Conservation (phyloP, 352 stramenopile species). For the Thraustotheca clavata region DNA sequence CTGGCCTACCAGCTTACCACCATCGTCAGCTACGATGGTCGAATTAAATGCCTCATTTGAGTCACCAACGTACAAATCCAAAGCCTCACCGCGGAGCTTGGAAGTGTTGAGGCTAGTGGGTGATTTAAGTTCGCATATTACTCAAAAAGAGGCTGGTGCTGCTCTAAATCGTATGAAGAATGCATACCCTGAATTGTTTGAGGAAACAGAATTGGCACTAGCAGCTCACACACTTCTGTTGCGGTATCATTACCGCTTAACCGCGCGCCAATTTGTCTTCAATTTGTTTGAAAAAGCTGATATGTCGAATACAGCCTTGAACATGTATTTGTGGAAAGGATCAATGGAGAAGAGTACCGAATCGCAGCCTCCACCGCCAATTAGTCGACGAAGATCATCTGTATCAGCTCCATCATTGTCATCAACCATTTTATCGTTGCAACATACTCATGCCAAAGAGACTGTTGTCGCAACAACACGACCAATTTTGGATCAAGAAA, state of each 20-base stretch:
- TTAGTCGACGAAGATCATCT: constrained; percentile 63
- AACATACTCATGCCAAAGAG: constrained; percentile 48
- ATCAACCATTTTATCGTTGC: constrained; percentile 71
- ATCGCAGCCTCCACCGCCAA: constrained; percentile 38
- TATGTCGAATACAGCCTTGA: constrained; percentile 55
- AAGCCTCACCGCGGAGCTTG: constrained; percentile 63
- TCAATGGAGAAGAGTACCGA: constrained; percentile 27
- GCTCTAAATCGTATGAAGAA: constrained; percentile 75
- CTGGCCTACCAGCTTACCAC: constrained; percentile 40
- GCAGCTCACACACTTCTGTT: constrained; percentile 76
- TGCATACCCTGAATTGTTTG: constrained; percentile 64
- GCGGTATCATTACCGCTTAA: constrained; percentile 80
- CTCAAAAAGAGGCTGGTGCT: constrained; percentile 80
- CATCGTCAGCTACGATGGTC: constrained; percentile 21
- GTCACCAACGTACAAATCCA: constrained; percentile 53
- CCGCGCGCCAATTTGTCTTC: constrained; percentile 76
- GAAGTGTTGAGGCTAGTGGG: constrained; percentile 70
- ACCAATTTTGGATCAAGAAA: constrained; percentile 30
- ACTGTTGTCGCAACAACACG: constrained; percentile 43
- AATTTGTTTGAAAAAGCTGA: constrained; percentile 82
- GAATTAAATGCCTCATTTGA: constrained; percentile 46
- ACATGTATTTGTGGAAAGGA: constrained; percentile 39
- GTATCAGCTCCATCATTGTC: constrained; percentile 85
- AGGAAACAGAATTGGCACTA: constrained; percentile 73
- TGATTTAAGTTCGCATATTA: constrained; percentile 85